Conservation (phyloP, 164 flowering plant genomes). For the Magnolia sinica region DNA sequence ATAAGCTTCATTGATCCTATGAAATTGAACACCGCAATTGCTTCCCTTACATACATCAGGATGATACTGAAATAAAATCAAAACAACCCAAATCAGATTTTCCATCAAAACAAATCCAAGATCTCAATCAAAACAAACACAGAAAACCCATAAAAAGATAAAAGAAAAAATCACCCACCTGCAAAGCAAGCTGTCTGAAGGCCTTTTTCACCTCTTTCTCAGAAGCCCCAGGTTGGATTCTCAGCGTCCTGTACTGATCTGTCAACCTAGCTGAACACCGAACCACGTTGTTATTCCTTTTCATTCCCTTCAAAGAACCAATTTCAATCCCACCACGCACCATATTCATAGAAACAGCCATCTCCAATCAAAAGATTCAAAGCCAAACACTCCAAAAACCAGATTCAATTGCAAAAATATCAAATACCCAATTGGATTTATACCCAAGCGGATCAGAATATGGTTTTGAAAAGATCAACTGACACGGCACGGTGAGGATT, state of each 20-base stretch:
- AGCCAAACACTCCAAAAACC: not conserved
- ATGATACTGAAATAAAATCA: conserved; percentile 68
- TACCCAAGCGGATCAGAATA: not conserved
- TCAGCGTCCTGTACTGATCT: conserved; percentile 65
- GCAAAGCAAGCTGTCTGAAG: conserved; percentile 73
- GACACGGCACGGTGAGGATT: not conserved
- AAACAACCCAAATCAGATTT: not conserved
- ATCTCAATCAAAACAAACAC: conserved; percentile 1
- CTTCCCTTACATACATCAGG: conserved; percentile 93
- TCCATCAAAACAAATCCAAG: not conserved
- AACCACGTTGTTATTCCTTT: not conserved
- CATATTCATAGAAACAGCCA: conserved; percentile 3
- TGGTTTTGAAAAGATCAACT: not conserved
- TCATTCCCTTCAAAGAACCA: not conserved
- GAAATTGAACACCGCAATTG: conserved; percentile 73
- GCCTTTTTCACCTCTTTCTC: conserved; percentile 86
- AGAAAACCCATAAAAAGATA: not conserved
- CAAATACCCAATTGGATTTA: not conserved
- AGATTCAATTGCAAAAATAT: not conserved
- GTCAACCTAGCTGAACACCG: conserved; percentile 14
- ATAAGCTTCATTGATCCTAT: conserved; percentile 82
- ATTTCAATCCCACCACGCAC: not conserved
- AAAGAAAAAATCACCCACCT: conserved; percentile 35
- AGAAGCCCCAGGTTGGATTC: conserved; percentile 68
- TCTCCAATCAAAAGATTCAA: not conserved